A percentile compares a stretch with the other conserved stretches of the same genome.
Conservation (phyloP, 768 basidiomycete species). For the Hygrocybe punicea region DNA sequence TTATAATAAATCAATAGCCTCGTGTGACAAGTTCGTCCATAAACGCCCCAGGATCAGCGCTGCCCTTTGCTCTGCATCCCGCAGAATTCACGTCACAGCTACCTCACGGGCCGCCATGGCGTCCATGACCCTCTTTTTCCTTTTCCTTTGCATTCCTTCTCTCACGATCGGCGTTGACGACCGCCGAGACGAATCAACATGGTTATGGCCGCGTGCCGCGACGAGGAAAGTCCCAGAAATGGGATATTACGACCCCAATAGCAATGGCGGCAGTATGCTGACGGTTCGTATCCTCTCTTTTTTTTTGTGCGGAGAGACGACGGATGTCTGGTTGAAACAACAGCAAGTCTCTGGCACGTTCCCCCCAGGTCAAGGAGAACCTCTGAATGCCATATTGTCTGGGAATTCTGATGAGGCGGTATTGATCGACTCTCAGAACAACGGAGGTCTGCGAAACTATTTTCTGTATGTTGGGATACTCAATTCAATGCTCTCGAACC, state of each 20-base stretch:
- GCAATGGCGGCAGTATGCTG: conserved; percentile 63
- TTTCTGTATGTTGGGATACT: conserved; percentile 64
- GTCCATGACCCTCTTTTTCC: conserved; percentile 9
- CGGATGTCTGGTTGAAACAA: background rate
- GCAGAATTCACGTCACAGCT: too few species aligned
- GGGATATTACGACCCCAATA: conserved; percentile 60
- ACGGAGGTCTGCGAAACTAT: conserved; percentile 82
- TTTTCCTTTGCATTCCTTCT: conserved; percentile 22
- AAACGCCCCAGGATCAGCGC: too few species aligned
- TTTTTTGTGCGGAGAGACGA: background rate
- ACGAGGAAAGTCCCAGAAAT: conserved; percentile 42
- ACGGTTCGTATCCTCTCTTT: conserved; percentile 50
- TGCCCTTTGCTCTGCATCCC: too few species aligned
- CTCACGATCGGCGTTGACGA: conserved; percentile 8
- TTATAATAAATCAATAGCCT: too few species aligned
- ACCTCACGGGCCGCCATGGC: background rate
- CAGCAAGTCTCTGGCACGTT: conserved; percentile 56
- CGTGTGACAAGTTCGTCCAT: too few species aligned
- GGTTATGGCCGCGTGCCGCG: conserved; percentile 6
- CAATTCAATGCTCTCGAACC: background rate
- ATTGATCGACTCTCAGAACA: conserved; percentile 50
- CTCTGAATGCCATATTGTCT: conserved; percentile 78
- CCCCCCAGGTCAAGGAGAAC: conserved; percentile 78
- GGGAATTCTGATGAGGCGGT: conserved; percentile 70
- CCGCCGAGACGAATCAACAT: conserved; percentile 6